Percentiles rank a stretch among this genome's conserved stretches.
These are phyloP conservation scores for Backusella liffmaniae DNA, from an alignment of 192 early-diverging fungal genomes.

Conservation along the genomic window DNA sequence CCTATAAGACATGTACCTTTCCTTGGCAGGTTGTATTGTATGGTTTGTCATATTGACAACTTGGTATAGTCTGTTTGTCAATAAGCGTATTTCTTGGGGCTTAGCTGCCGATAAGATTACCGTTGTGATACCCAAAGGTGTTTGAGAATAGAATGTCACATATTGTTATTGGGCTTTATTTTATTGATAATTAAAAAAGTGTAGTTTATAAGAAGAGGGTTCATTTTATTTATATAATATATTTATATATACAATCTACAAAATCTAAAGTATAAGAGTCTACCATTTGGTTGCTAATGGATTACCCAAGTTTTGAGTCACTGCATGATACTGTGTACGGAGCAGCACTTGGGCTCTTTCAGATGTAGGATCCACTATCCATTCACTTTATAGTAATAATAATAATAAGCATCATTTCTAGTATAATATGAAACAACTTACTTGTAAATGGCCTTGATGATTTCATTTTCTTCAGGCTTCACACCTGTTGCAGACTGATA, in stretches of 20 bases:
- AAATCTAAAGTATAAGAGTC: background rate
- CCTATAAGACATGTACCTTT: slow-evolving; percentile 50
- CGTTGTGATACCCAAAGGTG: slow-evolving; percentile 52
- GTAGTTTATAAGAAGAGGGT: too few relatives aligned
- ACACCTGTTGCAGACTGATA: slow-evolving; percentile 56
- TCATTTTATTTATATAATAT: background rate
- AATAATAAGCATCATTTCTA: background rate
- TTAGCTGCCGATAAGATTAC: slow-evolving; percentile 50
- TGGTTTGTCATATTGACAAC: slow-evolving; percentile 48
- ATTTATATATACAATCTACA: background rate
- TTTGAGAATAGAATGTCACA: slow-evolving; percentile 15
- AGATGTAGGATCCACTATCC: slow-evolving; percentile 78
- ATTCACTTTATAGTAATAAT: slow-evolving; percentile 59
- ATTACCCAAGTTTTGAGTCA: slow-evolving; percentile 69
- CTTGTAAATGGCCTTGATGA: slow-evolving; percentile 62
- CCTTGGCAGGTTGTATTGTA: slow-evolving; percentile 46
- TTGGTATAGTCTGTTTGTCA: slow-evolving; percentile 65
- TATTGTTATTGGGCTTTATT: too few relatives aligned
- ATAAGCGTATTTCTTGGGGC: slow-evolving; percentile 60
- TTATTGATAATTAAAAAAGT: too few relatives aligned
- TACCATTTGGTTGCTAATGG: slow-evolving; percentile 86
- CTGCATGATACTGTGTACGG: slow-evolving; percentile 85
- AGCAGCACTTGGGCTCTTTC: slow-evolving; percentile 58
- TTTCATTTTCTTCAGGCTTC: slow-evolving; percentile 67
- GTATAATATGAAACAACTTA: slow-evolving; percentile 17